phyloP scores from a whole-genome alignment of 345 rosid species.

The Pugionium dolabratum region DNA sequence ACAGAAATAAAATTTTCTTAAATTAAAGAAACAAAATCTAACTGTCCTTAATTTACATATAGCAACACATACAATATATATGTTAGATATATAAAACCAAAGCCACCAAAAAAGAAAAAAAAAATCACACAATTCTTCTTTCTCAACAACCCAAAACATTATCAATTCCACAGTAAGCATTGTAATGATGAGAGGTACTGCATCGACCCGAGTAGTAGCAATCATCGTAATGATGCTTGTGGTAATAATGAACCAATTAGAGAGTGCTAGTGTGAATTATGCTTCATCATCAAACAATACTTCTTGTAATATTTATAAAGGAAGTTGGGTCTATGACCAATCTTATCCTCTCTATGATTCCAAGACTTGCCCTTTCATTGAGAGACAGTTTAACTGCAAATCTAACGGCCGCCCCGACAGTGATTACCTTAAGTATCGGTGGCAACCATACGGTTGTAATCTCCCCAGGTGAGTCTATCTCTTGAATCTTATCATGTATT shows the following conservation, averaged over 20 bases:
- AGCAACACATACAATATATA: neutral
- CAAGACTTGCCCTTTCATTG: slow-evolving; percentile 52
- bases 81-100: slow-evolving; percentile 12
- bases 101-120: neutral
- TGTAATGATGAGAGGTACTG: slow-evolving; percentile 39
- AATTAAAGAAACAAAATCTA: slow-evolving; percentile 12
- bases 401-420: slow-evolving; percentile 58
- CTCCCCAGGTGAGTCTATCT: slow-evolving; percentile 49
- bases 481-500: neutral
- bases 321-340: slow-evolving; percentile 64
- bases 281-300: slow-evolving; percentile 14
- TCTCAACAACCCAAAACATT: slow-evolving; percentile 36
- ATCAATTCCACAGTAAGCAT: slow-evolving; percentile 9
- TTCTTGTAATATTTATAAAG: slow-evolving; percentile 44
- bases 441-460: slow-evolving; percentile 61
- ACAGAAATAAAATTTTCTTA: neutral
- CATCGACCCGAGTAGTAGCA: slow-evolving; percentile 16
- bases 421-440: slow-evolving; percentile 59
- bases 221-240: slow-evolving; percentile 34
- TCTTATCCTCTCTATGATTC: slow-evolving; percentile 56
- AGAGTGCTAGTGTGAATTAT: slow-evolving; percentile 24
- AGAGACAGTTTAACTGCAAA: slow-evolving; percentile 57
- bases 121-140: slow-evolving; percentile 32
- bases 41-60: neutral
- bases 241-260: slow-evolving; percentile 30